Base-by-base conservation (phyloP, 73 alveolate species). In the Paraurostyla sp. region DNA sequence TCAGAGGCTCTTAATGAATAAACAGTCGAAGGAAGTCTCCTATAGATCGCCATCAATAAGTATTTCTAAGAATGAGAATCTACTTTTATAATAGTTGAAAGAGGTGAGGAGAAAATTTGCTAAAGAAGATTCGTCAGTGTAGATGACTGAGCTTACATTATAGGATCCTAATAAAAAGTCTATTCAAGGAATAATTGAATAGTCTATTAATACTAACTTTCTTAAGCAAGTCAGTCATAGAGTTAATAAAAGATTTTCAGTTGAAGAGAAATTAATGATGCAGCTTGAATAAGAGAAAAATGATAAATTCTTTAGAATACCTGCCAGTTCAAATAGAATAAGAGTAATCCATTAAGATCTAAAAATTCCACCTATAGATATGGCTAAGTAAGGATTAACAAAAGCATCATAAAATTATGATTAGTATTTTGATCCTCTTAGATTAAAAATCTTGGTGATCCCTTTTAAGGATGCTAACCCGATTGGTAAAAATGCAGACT, bases 401-500 rank as follows among this genome's bases (percentile, higher is more conserved):
- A 57, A 81, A 40, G 32, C 48, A 11, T 22, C 11, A 2, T 36
- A 46, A n/a, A 36, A 81, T 29, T 18, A 22, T 11, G 87, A 85
- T 33, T 0, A 49, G 63, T 40, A 29, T 54, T 87, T 87, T 56
- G 93, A 87, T 57, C 93, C 93, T 0, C 46, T 87, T 6, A 52
- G 93, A 40, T 71, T 87, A 11, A 52, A 76, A 27, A 51, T 87
- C 0, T n/a, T 57, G 0, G 85, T 75, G 22, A 32, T 87, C 23
- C 78, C 80, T 25, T 49, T 35, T 3, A 41, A 52, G 27, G 83
- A 71, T n/a, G 89, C 87, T 13, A 75, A 71, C 35, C 73, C 85
- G 11, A 59, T 87, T 11, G 93, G 93, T 13, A 87, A 87, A 65
- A 87, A 75, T 87, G 93, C 93, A 23, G 93, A 87, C 49, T 87